A percentile compares a stretch with the other conserved stretches of the same genome.
These are phyloP conservation scores for Pseudoneurospora amorphoporcata DNA, from an alignment of 495 filamentous ascomycete species.

Conservation along the genomic window DNA sequence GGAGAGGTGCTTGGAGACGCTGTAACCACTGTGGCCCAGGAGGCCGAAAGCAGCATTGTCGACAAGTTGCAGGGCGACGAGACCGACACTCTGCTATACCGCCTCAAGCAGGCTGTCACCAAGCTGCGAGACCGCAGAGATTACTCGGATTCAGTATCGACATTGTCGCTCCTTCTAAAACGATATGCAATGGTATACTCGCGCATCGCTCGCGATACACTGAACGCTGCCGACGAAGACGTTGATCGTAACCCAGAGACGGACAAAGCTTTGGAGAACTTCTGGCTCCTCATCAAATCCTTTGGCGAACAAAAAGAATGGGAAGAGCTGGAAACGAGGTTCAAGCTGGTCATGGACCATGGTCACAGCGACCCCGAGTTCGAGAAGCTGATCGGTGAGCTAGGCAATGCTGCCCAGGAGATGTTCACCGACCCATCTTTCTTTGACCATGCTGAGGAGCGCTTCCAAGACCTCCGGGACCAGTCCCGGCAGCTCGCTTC, in stretches of 20 bases:
- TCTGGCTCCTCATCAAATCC: slow-evolving; percentile 65
- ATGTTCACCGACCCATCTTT: slow-evolving; percentile 82
- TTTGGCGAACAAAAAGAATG: slow-evolving; percentile 70
- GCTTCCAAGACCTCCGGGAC: slow-evolving; percentile 58
- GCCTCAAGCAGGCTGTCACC: slow-evolving; percentile 65
- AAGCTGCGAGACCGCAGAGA: slow-evolving; percentile 66
- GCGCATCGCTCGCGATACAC: slow-evolving; percentile 52
- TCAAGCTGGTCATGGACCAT: slow-evolving; percentile 62
- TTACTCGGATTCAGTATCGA: slow-evolving; percentile 78
- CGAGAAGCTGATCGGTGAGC: slow-evolving; percentile 61
- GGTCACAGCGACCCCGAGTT: slow-evolving; percentile 72
- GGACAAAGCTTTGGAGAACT: slow-evolving; percentile 64
- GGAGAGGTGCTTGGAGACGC: slow-evolving; percentile 54
- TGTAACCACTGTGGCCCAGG: slow-evolving; percentile 51
- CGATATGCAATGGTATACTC: slow-evolving; percentile 72
- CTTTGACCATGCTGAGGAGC: slow-evolving; percentile 59
- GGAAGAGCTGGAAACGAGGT: slow-evolving; percentile 56
- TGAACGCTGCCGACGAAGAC: slow-evolving; percentile 54
- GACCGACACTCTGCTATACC: slow-evolving; percentile 58
- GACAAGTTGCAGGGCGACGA: slow-evolving; percentile 62
- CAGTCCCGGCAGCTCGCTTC: slow-evolving; percentile 53
- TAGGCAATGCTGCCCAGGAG: slow-evolving; percentile 62
- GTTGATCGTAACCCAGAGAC: slow-evolving; percentile 61
- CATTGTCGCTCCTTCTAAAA: slow-evolving; percentile 61
- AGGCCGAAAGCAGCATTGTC: slow-evolving; percentile 53